phyloP scores from a whole-genome alignment of 164 flowering plant species.

The Stephania japonica region DNA sequence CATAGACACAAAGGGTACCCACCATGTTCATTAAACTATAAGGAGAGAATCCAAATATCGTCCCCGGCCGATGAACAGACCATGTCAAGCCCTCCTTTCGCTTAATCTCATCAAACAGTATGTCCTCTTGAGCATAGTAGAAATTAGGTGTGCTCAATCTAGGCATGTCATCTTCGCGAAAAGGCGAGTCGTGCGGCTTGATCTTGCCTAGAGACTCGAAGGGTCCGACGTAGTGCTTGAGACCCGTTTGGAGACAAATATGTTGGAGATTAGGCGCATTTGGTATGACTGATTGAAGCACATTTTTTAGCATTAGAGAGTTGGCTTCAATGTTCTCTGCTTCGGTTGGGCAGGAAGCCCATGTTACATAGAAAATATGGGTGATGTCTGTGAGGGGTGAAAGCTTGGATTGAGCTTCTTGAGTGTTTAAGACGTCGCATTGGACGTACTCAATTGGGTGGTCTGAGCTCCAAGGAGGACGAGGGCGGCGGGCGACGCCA shows the following conservation, averaged over 20 bases:
- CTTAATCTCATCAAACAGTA: conserved; percentile 42
- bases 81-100: conserved; percentile 52
- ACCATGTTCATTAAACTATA: conserved; percentile 62
- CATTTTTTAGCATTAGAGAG: conserved; percentile 58
- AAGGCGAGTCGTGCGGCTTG: conserved; percentile 52
- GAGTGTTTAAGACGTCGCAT: conserved; percentile 52
- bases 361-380: conserved; percentile 66
- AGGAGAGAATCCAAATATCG: conserved; percentile 74
- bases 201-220: conserved; percentile 34
- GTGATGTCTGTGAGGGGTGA: conserved; percentile 61
- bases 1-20: conserved; percentile 63
- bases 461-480: conserved; percentile 54
- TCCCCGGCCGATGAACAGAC: conserved; percentile 61
- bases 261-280: conserved; percentile 57
- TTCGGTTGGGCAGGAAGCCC: conserved; percentile 43
- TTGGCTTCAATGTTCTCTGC: conserved; percentile 44
- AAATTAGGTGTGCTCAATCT: conserved; percentile 48
- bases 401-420: conserved; percentile 45
- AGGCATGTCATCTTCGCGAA: conserved; percentile 66
- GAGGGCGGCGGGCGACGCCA: conserved; percentile 68
- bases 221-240: conserved; percentile 58
- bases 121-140: conserved; percentile 60
- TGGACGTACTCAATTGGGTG: conserved; percentile 64
- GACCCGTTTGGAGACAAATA: conserved; percentile 67
- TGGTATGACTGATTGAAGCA: conserved; percentile 51